Evolutionary conservation across 2,329 filamentous ascomycete species (phyloP).

Genomic region (Fusarium succisae): DNA sequence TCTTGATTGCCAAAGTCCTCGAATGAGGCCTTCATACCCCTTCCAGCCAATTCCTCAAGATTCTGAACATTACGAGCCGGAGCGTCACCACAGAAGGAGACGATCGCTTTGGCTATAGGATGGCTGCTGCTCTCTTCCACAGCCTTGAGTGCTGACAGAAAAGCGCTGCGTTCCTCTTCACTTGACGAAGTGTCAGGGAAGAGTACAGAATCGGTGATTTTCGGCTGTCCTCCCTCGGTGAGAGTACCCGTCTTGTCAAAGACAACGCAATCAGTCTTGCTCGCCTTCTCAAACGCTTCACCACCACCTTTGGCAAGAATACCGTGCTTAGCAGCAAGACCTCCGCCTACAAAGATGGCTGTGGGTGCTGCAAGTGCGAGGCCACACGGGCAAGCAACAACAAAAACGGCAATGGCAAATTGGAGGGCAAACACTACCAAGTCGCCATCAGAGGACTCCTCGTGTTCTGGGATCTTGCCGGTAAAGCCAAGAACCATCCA

Average conservation of each 20-base stretch:
- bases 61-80: slow-evolving; percentile 49
- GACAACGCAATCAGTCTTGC: slow-evolving; percentile 78
- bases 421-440: slow-evolving; percentile 80
- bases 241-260: slow-evolving; percentile 92
- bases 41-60: slow-evolving; percentile 75
- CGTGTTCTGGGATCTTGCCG: slow-evolving; percentile 65
- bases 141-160: slow-evolving; percentile 65
- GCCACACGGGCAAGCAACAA: slow-evolving; percentile 87
- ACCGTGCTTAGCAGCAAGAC: slow-evolving; percentile 80
- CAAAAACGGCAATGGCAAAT: slow-evolving; percentile 87
- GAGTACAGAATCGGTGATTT: slow-evolving; percentile 66
- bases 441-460: slow-evolving; percentile 66
- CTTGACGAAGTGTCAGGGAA: slow-evolving; percentile 46
- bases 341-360: slow-evolving; percentile 84
- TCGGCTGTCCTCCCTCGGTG: slow-evolving; percentile 76
- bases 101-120: slow-evolving; percentile 76
- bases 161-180: slow-evolving; percentile 38
- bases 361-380: slow-evolving; percentile 87
- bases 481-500: slow-evolving; percentile 74
- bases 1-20: slow-evolving; percentile 29
- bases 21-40: slow-evolving; percentile 69
- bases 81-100: slow-evolving; percentile 64
- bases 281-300: slow-evolving; percentile 87
- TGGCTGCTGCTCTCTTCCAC: slow-evolving; percentile 79
- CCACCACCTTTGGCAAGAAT: slow-evolving; percentile 87